Evolutionary conservation across 2,329 filamentous ascomycete species (phyloP).

Genomic region (Diaporthe longicolla): DNA sequence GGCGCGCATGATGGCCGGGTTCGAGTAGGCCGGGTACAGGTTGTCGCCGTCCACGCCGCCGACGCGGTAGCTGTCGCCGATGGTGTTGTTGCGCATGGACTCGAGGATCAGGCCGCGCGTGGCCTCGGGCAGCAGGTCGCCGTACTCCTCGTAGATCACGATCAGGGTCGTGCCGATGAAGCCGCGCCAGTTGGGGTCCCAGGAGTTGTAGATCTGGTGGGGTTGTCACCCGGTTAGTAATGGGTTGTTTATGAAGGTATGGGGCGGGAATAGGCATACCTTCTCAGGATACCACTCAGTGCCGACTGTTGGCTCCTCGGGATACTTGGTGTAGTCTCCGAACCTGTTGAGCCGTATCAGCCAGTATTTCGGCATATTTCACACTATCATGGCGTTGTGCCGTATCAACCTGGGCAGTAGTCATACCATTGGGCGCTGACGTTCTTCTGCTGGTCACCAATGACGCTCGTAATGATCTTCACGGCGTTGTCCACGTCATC

Average conservation of each 20-base stretch:
- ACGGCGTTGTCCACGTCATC: slow-evolving; percentile 65
- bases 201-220: slow-evolving; percentile 66
- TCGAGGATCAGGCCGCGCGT: slow-evolving; percentile 60
- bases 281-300: slow-evolving; percentile 58
- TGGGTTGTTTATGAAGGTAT: not conserved
- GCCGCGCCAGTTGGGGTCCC: slow-evolving; percentile 76
- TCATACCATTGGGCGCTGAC: slow-evolving; percentile 66
- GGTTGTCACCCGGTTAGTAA: not conserved
- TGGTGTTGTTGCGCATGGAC: slow-evolving; percentile 67
- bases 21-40: slow-evolving; percentile 73
- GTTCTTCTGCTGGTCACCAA: slow-evolving; percentile 66
- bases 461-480: slow-evolving; percentile 68
- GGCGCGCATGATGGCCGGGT: slow-evolving; percentile 73
- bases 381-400: not conserved
- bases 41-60: slow-evolving; percentile 73
- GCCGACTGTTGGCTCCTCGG: slow-evolving; percentile 71
- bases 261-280: slow-evolving; percentile 10
- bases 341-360: slow-evolving; percentile 48
- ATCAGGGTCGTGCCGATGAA: slow-evolving; percentile 73
- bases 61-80: slow-evolving; percentile 73
- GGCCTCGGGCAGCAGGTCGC: slow-evolving; percentile 56
- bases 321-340: slow-evolving; percentile 67
- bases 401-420: too few relatives aligned
- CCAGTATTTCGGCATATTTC: not conserved
- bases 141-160: slow-evolving; percentile 71